Evolutionary conservation across 2,329 filamentous ascomycete species (phyloP).

Genomic region (Ceratocystis smalleyi): DNA sequence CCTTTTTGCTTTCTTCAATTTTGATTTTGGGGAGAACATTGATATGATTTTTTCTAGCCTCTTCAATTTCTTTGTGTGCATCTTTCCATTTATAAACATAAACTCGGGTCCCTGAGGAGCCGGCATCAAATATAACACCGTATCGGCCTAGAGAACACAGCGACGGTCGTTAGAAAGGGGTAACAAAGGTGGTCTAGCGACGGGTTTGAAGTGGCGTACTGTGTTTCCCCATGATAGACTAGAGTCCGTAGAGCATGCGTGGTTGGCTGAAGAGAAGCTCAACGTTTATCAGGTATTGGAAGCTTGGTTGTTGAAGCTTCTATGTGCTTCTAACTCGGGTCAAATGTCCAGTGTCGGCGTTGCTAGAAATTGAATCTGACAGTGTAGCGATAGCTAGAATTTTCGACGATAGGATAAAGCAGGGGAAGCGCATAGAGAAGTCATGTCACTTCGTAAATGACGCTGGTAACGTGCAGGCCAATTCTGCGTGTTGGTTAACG

Average conservation of each 20-base stretch:
- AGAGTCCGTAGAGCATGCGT: not conserved
- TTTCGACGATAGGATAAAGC: not conserved
- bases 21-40: conserved; percentile 62
- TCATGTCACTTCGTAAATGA: not conserved
- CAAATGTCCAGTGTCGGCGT: not conserved
- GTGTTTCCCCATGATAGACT: conserved; percentile 25
- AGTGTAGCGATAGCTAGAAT: not conserved
- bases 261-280: not conserved
- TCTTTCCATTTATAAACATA: conserved; percentile 93
- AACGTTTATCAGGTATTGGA: too few species aligned
- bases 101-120: conserved; percentile 88
- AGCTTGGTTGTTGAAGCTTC: not conserved
- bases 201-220: conserved; percentile 20
- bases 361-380: not conserved
- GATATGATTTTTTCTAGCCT: conserved; percentile 24
- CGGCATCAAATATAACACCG: conserved; percentile 92
- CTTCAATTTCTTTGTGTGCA: conserved; percentile 35
- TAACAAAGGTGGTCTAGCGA: not conserved
- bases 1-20: conserved; percentile 84
- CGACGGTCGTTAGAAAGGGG: not conserved
- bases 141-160: conserved; percentile 42
- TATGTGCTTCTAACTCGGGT: not conserved
- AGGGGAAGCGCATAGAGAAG: not conserved
- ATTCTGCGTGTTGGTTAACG: not conserved
- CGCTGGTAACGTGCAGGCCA: not conserved